Percentiles rank a stretch among this genome's conserved stretches.
These are phyloP conservation scores for Stemphylium beticola DNA, from an alignment of 2,329 filamentous ascomycete species.

Conservation along the genomic window DNA sequence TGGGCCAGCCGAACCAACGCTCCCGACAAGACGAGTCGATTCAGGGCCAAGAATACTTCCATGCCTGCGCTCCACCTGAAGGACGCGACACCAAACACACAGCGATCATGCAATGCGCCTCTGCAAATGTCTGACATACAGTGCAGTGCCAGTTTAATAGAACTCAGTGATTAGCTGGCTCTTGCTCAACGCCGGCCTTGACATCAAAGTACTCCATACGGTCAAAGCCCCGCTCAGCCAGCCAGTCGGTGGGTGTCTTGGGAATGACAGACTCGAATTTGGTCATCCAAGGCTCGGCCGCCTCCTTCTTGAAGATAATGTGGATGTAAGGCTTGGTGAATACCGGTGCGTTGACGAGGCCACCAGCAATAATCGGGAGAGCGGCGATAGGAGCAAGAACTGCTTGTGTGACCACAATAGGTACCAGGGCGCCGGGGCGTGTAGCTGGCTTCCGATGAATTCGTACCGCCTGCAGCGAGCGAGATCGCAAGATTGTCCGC, in stretches of 20 bases:
- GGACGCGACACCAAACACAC: neutral
- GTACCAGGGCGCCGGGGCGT: neutral
- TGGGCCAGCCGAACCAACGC: neutral
- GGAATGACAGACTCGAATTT: constrained; percentile 15
- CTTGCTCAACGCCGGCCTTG: constrained; percentile 29
- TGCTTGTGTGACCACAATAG: neutral
- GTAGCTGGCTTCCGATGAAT: constrained; percentile 24
- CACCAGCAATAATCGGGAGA: neutral
- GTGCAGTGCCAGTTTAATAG: neutral
- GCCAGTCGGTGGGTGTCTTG: constrained; percentile 19
- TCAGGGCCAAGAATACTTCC: neutral
- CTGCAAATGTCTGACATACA: no score
- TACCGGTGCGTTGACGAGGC: neutral
- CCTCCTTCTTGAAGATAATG: constrained; percentile 30
- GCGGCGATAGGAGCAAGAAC: neutral
- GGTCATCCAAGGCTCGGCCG: constrained; percentile 34
- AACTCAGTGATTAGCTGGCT: neutral
- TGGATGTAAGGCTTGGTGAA: constrained; percentile 28
- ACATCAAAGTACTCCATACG: constrained; percentile 38
- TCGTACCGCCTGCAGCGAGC: constrained; percentile 26
- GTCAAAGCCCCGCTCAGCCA: constrained; percentile 27
- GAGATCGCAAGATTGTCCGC: constrained; percentile 30
- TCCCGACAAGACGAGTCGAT: neutral
- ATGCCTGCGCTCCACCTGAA: neutral
- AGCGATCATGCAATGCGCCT: neutral